phyloP scores from a whole-genome alignment of 805 yeast species.

The Schwanniomyces pseudopolymorphus region DNA sequence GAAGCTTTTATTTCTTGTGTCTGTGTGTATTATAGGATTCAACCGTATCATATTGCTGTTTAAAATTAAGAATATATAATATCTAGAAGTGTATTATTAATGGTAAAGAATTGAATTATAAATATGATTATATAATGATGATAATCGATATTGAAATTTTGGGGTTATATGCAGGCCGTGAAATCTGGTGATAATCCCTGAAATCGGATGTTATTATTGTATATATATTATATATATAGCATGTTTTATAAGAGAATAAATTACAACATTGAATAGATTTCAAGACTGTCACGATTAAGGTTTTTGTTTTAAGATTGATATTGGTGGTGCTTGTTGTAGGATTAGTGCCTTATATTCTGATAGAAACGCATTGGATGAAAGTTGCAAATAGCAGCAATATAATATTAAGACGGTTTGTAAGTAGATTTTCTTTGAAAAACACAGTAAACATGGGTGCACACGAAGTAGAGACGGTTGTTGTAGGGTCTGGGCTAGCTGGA shows the following conservation, averaged over 20 bases:
- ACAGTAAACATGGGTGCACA: neutral
- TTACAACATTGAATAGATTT: neutral
- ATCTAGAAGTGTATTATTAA: neutral
- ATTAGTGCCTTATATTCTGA: neutral
- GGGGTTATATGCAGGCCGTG: neutral
- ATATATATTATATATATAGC: no score
- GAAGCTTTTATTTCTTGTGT: conserved; percentile 37
- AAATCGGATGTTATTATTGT: no score
- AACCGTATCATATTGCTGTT: conserved; percentile 29
- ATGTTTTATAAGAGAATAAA: no score
- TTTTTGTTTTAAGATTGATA: neutral
- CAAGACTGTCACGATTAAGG: neutral
- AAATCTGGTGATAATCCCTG: neutral
- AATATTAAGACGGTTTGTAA: neutral
- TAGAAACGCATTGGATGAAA: neutral
- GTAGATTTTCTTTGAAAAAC: neutral
- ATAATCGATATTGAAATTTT: no score
- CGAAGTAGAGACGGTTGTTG: conserved; percentile 28
- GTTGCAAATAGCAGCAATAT: neutral
- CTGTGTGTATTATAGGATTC: conserved; percentile 41
- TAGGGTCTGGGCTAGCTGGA: conserved; percentile 62
- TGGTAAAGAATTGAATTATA: no score
- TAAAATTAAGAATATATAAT: neutral
- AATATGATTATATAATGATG: neutral
- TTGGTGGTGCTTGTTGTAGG: neutral